A percentile compares a stretch with the other conserved stretches of the same genome.
phyloP scores from a whole-genome alignment of 148 eudicot genomes.

The Dianthus caryophyllus region DNA sequence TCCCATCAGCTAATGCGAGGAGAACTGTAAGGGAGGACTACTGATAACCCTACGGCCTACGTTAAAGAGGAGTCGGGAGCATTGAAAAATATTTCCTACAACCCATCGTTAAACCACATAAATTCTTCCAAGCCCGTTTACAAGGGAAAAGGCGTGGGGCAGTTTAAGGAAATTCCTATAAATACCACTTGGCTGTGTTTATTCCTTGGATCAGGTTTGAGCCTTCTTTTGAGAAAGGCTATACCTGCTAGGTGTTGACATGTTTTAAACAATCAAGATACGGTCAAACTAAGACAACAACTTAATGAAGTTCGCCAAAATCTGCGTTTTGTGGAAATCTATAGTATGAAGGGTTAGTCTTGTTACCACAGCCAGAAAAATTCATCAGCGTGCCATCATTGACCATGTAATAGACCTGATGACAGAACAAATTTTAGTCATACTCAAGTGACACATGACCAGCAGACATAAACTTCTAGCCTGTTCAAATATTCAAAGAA shows the following conservation, averaged over 20 bases:
- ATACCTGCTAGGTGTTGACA: background rate
- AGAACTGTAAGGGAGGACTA: too few species aligned
- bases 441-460: background rate
- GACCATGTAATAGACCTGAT: slow-evolving; percentile 93
- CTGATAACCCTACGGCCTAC: too few species aligned
- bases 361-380: slow-evolving; percentile 91
- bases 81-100: too few species aligned
- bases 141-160: too few species aligned
- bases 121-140: too few species aligned
- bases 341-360: slow-evolving; percentile 4
- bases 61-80: too few species aligned
- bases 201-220: too few species aligned
- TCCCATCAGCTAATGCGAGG: too few species aligned
- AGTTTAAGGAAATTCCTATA: too few species aligned
- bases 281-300: background rate
- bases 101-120: too few species aligned
- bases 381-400: slow-evolving; percentile 67
- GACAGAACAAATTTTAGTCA: slow-evolving; percentile 3
- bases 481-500: background rate
- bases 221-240: too few species aligned
- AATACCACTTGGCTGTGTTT: too few species aligned
- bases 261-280: background rate
- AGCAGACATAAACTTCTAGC: background rate
- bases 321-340: slow-evolving; percentile 6
- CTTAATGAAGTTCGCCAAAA: background rate